phyloP scores from a whole-genome alignment of 352 stramenopile species.

The Globisporangium cylindrosporum region DNA sequence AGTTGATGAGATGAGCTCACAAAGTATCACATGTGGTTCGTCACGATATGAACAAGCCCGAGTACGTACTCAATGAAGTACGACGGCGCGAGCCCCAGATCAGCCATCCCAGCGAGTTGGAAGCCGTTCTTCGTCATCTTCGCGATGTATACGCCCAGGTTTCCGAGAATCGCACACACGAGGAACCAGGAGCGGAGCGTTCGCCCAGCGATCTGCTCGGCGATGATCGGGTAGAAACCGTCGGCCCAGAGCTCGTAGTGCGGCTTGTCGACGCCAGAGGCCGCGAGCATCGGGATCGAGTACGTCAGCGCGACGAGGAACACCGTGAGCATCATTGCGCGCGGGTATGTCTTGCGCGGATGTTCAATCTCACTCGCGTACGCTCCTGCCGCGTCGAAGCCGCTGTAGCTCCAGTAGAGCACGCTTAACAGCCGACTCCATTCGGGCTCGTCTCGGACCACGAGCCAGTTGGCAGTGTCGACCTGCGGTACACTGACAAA shows the following conservation, averaged over 20 bases:
- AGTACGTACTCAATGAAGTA: conserved; percentile 68
- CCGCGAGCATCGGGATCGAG: conserved; percentile 65
- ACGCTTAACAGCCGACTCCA: conserved; percentile 62
- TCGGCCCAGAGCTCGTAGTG: conserved; percentile 74
- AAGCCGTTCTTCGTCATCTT: conserved; percentile 85
- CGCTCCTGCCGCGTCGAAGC: conserved; percentile 67
- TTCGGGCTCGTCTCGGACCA: conserved; percentile 56
- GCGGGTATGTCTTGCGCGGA: conserved; percentile 67
- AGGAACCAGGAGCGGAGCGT: conserved; percentile 76
- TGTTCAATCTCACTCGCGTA: conserved; percentile 73
- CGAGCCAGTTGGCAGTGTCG: conserved; percentile 62
- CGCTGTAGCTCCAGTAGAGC: conserved; percentile 85
- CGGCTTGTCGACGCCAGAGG: conserved; percentile 63
- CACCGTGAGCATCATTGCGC: conserved; percentile 74
- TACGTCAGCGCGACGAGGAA: conserved; percentile 71
- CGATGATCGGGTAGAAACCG: conserved; percentile 73
- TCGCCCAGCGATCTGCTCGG: conserved; percentile 44
- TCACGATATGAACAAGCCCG: neutral
- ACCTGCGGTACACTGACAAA: conserved; percentile 48
- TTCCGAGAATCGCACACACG: conserved; percentile 73
- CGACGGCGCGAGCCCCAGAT: conserved; percentile 70
- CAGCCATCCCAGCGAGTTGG: conserved; percentile 76
- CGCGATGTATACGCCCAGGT: conserved; percentile 77
- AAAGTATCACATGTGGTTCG: neutral
- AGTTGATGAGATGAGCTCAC: neutral